These are phyloP conservation scores for Pulveroboletus frians DNA, from an alignment of 768 basidiomycete species.

Conservation along the genomic window DNA sequence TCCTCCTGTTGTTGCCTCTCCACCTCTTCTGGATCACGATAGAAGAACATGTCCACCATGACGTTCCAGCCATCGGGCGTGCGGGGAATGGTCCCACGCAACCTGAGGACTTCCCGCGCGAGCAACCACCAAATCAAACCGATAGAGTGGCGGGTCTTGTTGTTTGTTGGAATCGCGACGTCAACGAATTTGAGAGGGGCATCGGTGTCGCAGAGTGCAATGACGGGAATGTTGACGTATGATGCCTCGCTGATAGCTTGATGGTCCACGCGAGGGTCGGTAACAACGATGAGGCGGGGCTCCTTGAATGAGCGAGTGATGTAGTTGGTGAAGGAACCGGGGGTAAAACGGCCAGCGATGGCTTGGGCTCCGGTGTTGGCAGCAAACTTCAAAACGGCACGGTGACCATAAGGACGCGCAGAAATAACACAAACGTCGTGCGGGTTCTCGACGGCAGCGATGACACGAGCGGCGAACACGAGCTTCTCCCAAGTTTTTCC, in stretches of 20 bases:
- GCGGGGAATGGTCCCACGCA: conserved; percentile 90
- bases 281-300: conserved; percentile 96
- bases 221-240: conserved; percentile 99
- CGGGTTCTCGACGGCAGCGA: conserved; percentile 97
- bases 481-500: conserved; percentile 99
- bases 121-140: conserved; percentile 98
- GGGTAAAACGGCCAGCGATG: conserved; percentile 98
- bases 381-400: conserved; percentile 97
- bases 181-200: conserved; percentile 97
- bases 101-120: conserved; percentile 92
- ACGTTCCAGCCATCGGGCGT: conserved; percentile 93
- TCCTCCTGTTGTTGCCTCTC: conserved; percentile 97
- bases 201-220: conserved; percentile 98
- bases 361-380: conserved; percentile 98
- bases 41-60: conserved; percentile 99
- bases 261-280: conserved; percentile 99
- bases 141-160: conserved; percentile 96
- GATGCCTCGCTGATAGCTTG: conserved; percentile 99
- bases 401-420: conserved; percentile 97
- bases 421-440: conserved; percentile 98
- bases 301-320: conserved; percentile 99
- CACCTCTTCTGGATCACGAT: conserved; percentile 98
- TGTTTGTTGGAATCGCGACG: conserved; percentile 98
- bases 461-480: conserved; percentile 94
- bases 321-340: conserved; percentile 99